Evolutionary conservation across 116 monocot genomes (phyloP), one percentile per base, ranked within the genome.

Genomic region (Thalassia testudinum): DNA sequence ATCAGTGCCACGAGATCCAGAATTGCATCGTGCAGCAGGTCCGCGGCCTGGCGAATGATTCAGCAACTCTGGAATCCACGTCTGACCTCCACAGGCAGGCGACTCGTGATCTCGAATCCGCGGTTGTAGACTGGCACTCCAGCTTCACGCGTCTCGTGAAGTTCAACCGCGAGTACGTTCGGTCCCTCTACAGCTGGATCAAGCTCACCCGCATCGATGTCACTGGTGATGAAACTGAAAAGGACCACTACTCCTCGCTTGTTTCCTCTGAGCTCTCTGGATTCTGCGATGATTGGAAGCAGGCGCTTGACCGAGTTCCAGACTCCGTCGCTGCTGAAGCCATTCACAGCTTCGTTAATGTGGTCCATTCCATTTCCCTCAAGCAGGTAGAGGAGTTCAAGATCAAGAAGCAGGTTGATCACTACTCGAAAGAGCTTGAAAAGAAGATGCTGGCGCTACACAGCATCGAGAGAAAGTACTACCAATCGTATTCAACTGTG

Each of bases 231-330:
- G 66, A 47, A 19, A 34, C 66, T 12, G 59, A 64, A 34, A 75
- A 83, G 37, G 72, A 73, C 25, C 65, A 55, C 43, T 62, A 50
- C 58, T 82, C 85, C 17, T 75, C 89, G 1, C 59, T 70, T 5
- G 68, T 82, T 12, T 67, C 82, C n/a, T 43, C 72, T 16, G 89
- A 97, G 43, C 79, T 97, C 47, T 65, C 72, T 37, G 57, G 76
- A 23, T 89, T 97, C 68, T 97, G 85, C 25, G 97, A 97, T 18
- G 89, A 88, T 52, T 97, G 85, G 97, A 89, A 85, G 63, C 88
- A 85, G 52, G 85, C 97, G 14, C 77, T 97, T 15, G 89, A 89
- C 21, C 81, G 85, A 12, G 83, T 89, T 22, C 97, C 97, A 1
- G 97, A 85, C 50, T 77, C 89, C 2, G 85, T 85, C 1, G 85